These are phyloP conservation scores for Tolypocladium nubicola DNA, from an alignment of 2,329 filamentous ascomycete species.

Conservation along the genomic window DNA sequence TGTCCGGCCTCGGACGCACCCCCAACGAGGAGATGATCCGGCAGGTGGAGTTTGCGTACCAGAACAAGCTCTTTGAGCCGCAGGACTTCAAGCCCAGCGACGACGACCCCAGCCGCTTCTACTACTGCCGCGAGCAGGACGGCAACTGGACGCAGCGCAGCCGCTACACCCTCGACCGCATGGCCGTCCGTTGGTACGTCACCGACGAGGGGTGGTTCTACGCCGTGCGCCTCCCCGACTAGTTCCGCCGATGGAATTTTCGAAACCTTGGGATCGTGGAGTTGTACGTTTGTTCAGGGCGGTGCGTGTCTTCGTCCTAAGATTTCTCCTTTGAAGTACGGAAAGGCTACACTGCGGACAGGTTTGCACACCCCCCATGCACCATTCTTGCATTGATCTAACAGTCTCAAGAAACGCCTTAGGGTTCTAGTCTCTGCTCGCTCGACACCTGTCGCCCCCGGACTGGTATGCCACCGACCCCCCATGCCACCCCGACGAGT, in stretches of 20 bases:
- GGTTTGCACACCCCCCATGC: background rate
- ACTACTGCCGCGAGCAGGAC: constrained; percentile 51
- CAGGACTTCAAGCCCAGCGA: constrained; percentile 55
- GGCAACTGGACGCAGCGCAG: constrained; percentile 49
- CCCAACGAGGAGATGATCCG: constrained; percentile 33
- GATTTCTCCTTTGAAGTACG: background rate
- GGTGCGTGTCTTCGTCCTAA: background rate
- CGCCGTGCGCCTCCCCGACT: constrained; percentile 41
- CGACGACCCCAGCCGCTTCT: constrained; percentile 48
- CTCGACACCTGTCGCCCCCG: background rate
- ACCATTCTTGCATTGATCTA: background rate
- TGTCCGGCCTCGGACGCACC: constrained; percentile 42
- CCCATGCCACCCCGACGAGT: background rate
- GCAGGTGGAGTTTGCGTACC: constrained; percentile 36
- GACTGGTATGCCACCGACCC: background rate
- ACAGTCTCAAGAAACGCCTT: background rate
- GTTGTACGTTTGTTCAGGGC: background rate
- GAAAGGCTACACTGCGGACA: background rate
- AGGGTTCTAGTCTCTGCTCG: background rate
- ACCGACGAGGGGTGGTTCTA: constrained; percentile 49
- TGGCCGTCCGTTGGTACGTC: constrained; percentile 50
- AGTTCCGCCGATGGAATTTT: background rate
- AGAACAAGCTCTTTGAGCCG: constrained; percentile 40
- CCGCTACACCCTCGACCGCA: constrained; percentile 48
- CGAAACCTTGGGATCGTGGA: background rate